Percentiles rank a stretch among this genome's conserved stretches.
These are phyloP conservation scores for Coemansia nantahalensis DNA, from an alignment of 192 early-diverging fungal genomes.

Conservation along the genomic window DNA sequence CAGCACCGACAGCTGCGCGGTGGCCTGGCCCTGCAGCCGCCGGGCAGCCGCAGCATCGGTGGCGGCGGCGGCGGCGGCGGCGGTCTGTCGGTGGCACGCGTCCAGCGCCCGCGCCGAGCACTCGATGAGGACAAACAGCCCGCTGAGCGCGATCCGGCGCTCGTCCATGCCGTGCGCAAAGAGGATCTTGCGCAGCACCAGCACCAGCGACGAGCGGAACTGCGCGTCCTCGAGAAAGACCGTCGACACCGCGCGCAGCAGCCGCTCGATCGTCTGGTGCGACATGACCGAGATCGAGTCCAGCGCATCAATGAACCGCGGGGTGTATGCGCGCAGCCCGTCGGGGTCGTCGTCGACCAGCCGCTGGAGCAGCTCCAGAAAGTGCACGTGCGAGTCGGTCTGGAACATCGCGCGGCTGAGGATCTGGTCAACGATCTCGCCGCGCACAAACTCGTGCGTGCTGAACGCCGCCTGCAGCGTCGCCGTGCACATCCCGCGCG, in stretches of 20 bases:
- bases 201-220: constrained; percentile 60
- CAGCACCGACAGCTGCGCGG: constrained; percentile 19
- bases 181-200: constrained; percentile 68
- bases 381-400: constrained; percentile 19
- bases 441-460: constrained; percentile 64
- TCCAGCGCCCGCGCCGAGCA: constrained; percentile 14
- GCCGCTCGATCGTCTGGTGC: constrained; percentile 46
- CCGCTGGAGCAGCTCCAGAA: constrained; percentile 20
- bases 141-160: constrained; percentile 60
- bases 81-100: constrained; percentile 2
- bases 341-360: constrained; percentile 32
- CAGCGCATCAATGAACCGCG: constrained; percentile 62
- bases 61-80: background rate
- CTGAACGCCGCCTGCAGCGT: constrained; percentile 37
- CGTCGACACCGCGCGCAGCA: constrained; percentile 59
- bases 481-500: constrained; percentile 8
- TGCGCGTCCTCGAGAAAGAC: constrained; percentile 53
- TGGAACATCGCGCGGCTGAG: constrained; percentile 27
- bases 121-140: constrained; percentile 57
- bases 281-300: constrained; percentile 65
- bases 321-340: constrained; percentile 13
- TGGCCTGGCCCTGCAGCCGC: constrained; percentile 3
- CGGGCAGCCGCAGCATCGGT: background rate
- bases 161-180: constrained; percentile 64
- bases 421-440: constrained; percentile 70